These are phyloP conservation scores for Candida maris DNA, from an alignment of 805 yeast genomes.

Conservation along the genomic window DNA sequence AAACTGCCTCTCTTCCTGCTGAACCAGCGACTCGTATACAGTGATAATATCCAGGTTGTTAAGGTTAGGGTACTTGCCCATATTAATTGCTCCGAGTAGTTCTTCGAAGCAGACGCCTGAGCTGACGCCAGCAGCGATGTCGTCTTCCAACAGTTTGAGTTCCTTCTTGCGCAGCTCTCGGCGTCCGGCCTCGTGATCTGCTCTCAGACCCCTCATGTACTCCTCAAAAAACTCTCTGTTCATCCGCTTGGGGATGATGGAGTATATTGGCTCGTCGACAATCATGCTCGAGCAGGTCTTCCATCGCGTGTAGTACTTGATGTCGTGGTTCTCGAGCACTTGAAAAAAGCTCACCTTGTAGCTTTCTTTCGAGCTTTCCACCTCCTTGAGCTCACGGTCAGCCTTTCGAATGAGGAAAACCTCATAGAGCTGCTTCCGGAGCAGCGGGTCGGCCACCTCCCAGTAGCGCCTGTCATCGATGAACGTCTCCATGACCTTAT, in stretches of 20 bases:
- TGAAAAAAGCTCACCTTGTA: constrained; percentile 52
- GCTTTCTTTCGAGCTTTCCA: constrained; percentile 48
- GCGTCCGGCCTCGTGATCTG: constrained; percentile 26
- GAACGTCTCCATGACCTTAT: constrained; percentile 55
- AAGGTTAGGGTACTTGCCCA: constrained; percentile 28
- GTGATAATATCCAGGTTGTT: constrained; percentile 58
- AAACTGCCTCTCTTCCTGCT: constrained; percentile 29
- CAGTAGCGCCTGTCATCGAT: constrained; percentile 64
- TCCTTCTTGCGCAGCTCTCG: constrained; percentile 43
- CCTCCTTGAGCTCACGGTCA: constrained; percentile 49
- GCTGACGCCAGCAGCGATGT: constrained; percentile 33
- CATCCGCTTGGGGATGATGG: constrained; percentile 55
- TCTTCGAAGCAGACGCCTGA: constrained; percentile 16
- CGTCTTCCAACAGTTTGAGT: constrained; percentile 46
- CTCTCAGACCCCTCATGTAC: constrained; percentile 41
- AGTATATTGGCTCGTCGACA: constrained; percentile 62
- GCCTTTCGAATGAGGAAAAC: constrained; percentile 52
- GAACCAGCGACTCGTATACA: constrained; percentile 39
- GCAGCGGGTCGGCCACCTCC: constrained; percentile 57
- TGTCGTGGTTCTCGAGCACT: constrained; percentile 41
- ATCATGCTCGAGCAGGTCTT: constrained; percentile 48
- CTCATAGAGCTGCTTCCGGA: constrained; percentile 61
- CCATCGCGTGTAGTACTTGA: constrained; percentile 65
- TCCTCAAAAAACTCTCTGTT: constrained; percentile 53
- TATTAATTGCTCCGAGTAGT: constrained; percentile 8